These are phyloP conservation scores for Phytophthora tentaculata DNA, from an alignment of 352 stramenopile genomes.

Conservation along the genomic window DNA sequence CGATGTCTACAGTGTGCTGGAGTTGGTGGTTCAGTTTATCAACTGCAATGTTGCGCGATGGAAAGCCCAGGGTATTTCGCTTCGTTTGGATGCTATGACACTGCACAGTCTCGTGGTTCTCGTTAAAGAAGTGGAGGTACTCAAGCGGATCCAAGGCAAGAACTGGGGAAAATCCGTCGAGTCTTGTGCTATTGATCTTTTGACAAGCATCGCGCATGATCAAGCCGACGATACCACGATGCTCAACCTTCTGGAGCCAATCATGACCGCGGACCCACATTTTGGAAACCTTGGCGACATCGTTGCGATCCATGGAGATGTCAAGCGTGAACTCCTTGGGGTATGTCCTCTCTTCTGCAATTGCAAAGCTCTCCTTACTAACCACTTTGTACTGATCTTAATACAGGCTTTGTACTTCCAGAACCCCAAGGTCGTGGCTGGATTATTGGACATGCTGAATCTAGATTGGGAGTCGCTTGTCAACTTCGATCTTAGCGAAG, in stretches of 20 bases:
- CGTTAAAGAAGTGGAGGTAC: constrained; percentile 53
- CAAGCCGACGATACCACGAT: constrained; percentile 37
- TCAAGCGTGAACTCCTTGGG: constrained; percentile 55
- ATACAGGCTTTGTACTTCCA: constrained; percentile 65
- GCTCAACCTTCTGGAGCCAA: constrained; percentile 53
- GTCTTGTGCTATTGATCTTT: constrained; percentile 10
- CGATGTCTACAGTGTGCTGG: constrained; percentile 39
- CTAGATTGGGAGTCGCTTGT: constrained; percentile 65
- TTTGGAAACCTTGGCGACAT: constrained; percentile 35
- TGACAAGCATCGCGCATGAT: constrained; percentile 37
- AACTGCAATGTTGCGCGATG: constrained; percentile 25
- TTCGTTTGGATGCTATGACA: constrained; percentile 51
- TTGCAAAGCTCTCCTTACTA: constrained; percentile 6
- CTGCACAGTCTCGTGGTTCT: constrained; percentile 49
- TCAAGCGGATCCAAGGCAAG: constrained; percentile 30
- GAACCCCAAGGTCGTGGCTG: constrained; percentile 52
- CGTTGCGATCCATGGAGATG: constrained; percentile 35
- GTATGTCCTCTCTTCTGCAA: constrained; percentile 33
- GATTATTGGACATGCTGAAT: constrained; percentile 56
- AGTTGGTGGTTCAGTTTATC: constrained; percentile 43
- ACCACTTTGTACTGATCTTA: constrained; percentile 10
- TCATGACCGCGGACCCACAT: constrained; percentile 47
- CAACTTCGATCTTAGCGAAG: constrained; percentile 31
- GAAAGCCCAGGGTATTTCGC: constrained; percentile 25
- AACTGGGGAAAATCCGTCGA: neutral